Evolutionary conservation across 2,329 filamentous ascomycete genomes (phyloP).

Genomic region (Aspergillus puulaauensis): DNA sequence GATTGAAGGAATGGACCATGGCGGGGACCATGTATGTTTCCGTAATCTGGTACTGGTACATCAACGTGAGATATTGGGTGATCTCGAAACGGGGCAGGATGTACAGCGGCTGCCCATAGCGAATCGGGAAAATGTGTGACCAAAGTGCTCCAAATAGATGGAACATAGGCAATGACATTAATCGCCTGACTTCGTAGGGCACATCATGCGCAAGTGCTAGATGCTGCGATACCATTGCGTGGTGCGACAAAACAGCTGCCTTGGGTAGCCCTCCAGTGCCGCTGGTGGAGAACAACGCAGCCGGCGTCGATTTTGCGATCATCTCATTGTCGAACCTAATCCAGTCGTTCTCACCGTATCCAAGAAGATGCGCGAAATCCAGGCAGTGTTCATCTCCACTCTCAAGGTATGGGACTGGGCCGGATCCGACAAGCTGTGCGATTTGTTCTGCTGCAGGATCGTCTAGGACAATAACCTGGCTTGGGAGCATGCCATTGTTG

Average conservation of each 20-base stretch:
- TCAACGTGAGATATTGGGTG: slow-evolving; percentile 39
- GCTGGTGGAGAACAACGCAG: slow-evolving; percentile 53
- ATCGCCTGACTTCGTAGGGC: slow-evolving; percentile 43
- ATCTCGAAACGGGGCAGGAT: slow-evolving; percentile 49
- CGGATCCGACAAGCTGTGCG: slow-evolving; percentile 28
- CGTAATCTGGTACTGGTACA: slow-evolving; percentile 46
- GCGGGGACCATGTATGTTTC: slow-evolving; percentile 51
- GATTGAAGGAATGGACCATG: slow-evolving; percentile 41
- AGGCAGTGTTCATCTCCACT: slow-evolving; percentile 17
- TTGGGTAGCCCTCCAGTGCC: slow-evolving; percentile 64
- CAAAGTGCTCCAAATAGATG: slow-evolving; percentile 52
- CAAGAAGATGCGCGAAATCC: slow-evolving; percentile 41
- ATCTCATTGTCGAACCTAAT: slow-evolving; percentile 43
- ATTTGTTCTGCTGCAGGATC: slow-evolving; percentile 30
- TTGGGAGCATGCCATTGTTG: slow-evolving; percentile 29
- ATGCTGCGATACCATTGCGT: slow-evolving; percentile 56
- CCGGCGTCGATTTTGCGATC: slow-evolving; percentile 49
- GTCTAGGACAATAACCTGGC: slow-evolving; percentile 39
- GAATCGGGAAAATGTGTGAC: slow-evolving; percentile 48
- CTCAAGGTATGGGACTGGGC: slow-evolving; percentile 19
- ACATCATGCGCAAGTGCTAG: slow-evolving; percentile 41
- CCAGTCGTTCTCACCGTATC: slow-evolving; percentile 51
- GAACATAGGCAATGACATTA: slow-evolving; percentile 55
- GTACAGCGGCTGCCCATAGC: slow-evolving; percentile 48
- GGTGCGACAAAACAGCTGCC: slow-evolving; percentile 58